These are phyloP conservation scores for Hypoxylon lienhwacheense DNA, from an alignment of 495 filamentous ascomycete genomes.

Conservation along the genomic window DNA sequence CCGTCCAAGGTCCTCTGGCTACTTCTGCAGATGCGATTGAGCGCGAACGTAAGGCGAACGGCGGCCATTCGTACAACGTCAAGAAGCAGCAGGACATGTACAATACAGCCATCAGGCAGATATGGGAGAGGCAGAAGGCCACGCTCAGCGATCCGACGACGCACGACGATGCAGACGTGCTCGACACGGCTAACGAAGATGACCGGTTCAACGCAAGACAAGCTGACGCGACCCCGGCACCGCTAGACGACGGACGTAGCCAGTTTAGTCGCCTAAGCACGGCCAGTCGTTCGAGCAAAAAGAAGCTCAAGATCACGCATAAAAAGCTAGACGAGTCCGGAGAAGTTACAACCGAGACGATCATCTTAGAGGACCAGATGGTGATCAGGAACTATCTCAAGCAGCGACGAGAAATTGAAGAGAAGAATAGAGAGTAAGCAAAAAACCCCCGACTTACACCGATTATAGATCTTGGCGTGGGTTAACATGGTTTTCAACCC, in stretches of 20 bases:
- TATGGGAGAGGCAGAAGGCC: slow-evolving; percentile 85
- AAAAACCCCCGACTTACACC: not conserved
- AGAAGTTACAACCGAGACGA: slow-evolving; percentile 57
- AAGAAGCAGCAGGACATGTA: slow-evolving; percentile 87
- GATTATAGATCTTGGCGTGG: not conserved
- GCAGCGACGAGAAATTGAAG: slow-evolving; percentile 57
- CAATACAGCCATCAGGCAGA: slow-evolving; percentile 79
- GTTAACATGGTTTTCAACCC: slow-evolving; percentile 25
- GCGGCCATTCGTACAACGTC: slow-evolving; percentile 96
- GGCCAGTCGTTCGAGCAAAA: slow-evolving; percentile 65
- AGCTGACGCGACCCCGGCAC: slow-evolving; percentile 43
- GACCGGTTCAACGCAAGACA: slow-evolving; percentile 56
- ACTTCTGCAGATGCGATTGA: slow-evolving; percentile 71
- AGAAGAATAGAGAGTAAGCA: slow-evolving; percentile 67
- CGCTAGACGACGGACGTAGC: slow-evolving; percentile 76
- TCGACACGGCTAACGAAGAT: slow-evolving; percentile 59
- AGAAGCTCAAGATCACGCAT: slow-evolving; percentile 74
- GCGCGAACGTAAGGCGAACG: slow-evolving; percentile 79
- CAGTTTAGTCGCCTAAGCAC: slow-evolving; percentile 81
- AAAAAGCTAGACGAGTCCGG: slow-evolving; percentile 63
- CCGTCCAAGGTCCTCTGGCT: slow-evolving; percentile 83
- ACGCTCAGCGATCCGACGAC: slow-evolving; percentile 63
- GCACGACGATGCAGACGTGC: slow-evolving; percentile 67
- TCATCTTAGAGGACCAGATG: slow-evolving; percentile 69
- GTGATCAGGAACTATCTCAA: slow-evolving; percentile 69